Evolutionary conservation across 306 rosid genomes (phyloP).

Genomic region (Vigna radiata): DNA sequence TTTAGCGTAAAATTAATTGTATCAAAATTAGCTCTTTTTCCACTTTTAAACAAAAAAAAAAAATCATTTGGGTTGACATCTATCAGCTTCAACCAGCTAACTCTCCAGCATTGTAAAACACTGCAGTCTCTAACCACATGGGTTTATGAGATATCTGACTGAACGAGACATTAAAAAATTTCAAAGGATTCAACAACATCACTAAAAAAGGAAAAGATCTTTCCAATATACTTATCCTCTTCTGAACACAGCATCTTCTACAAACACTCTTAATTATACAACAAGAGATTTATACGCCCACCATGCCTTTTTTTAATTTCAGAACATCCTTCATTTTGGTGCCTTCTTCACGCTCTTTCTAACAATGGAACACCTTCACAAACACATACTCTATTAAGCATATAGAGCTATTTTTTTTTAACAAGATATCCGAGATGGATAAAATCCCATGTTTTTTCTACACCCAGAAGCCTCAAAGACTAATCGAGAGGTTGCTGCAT

Average conservation of each 20-base stretch:
- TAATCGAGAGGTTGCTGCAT: conserved; percentile 87
- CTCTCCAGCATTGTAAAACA: conserved; percentile 34
- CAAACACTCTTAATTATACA: conserved; percentile 63
- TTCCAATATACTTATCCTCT: conserved; percentile 50
- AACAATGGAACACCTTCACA: conserved; percentile 45
- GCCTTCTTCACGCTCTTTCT: conserved; percentile 41
- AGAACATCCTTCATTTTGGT: not conserved
- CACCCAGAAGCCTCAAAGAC: conserved; percentile 40
- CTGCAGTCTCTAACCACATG: conserved; percentile 42
- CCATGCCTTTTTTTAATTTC: not conserved
- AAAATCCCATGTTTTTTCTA: conserved; percentile 46
- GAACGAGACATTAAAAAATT: conserved; percentile 30
- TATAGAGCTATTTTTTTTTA: conserved; percentile 33
- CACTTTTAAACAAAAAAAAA: not conserved
- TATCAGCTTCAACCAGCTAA: conserved; percentile 19
- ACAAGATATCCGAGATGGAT: conserved; percentile 48
- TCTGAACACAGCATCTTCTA: conserved; percentile 52
- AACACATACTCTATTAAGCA: conserved; percentile 54
- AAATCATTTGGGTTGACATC: not conserved
- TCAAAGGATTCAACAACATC: conserved; percentile 31
- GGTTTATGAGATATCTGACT: conserved; percentile 41
- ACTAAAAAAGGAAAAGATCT: conserved; percentile 48
- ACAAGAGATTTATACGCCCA: conserved; percentile 42
- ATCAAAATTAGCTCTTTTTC: not conserved
- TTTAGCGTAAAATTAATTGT: not conserved